phyloP scores from a whole-genome alignment of 352 stramenopile genomes.

The Thraustotheca clavata region DNA sequence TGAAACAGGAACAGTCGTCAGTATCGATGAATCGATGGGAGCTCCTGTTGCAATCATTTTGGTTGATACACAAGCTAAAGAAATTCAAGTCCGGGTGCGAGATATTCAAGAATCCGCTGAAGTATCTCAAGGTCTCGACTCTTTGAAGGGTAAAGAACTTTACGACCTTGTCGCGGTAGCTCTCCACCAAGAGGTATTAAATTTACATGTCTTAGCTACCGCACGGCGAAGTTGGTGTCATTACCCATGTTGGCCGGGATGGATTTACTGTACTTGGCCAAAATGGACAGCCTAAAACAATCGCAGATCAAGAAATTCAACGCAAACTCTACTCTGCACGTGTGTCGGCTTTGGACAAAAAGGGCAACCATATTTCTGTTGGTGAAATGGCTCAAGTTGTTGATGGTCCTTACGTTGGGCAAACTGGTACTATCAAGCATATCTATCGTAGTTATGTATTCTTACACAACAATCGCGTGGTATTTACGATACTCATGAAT shows the following conservation, averaged over 20 bases:
- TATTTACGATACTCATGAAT: not conserved
- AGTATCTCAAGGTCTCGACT: constrained; percentile 82
- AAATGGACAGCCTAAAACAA: constrained; percentile 70
- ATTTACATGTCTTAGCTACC: constrained; percentile 32
- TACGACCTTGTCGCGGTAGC: constrained; percentile 79
- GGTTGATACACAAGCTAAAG: constrained; percentile 83
- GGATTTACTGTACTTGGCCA: constrained; percentile 83
- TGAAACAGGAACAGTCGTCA: constrained; percentile 84
- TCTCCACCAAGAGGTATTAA: not conserved
- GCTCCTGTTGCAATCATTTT: constrained; percentile 81
- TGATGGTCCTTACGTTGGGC: constrained; percentile 65
- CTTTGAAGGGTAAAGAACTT: constrained; percentile 84
- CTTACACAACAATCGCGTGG: constrained; percentile 85
- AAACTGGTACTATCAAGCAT: constrained; percentile 87
- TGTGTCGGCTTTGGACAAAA: constrained; percentile 80
- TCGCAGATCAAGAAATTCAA: constrained; percentile 85
- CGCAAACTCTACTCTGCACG: constrained; percentile 78
- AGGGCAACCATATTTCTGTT: constrained; percentile 84
- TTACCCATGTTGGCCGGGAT: constrained; percentile 84
- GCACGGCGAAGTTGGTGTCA: constrained; percentile 83
- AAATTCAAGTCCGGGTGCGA: constrained; percentile 86
- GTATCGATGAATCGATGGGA: constrained; percentile 75
- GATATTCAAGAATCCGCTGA: constrained; percentile 85
- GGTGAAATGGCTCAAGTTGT: constrained; percentile 87
- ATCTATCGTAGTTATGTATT: constrained; percentile 87